Conservation (phyloP, 129 eudicot species). For the Flaveria linearis region DNA sequence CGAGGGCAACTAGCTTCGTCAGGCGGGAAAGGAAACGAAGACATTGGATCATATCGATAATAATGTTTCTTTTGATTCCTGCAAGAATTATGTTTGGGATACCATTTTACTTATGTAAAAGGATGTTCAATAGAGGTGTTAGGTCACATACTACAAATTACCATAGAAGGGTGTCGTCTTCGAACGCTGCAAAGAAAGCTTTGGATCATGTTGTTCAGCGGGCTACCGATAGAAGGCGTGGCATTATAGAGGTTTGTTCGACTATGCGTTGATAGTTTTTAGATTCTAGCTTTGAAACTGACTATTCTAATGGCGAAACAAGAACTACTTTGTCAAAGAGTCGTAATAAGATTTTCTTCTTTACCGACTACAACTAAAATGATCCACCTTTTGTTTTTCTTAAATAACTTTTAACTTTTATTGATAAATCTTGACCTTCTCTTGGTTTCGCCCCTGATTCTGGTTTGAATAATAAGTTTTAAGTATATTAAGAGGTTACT, state of each 20-base stretch:
- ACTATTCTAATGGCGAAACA: neutral
- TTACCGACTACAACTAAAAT: too few species aligned
- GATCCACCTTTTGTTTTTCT: neutral
- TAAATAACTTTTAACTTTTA: too few species aligned
- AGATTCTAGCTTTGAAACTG: conserved; percentile 3
- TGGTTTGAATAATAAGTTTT: neutral
- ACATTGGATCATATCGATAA: conserved; percentile 45
- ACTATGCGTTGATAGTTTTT: neutral
- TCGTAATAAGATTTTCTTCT: neutral
- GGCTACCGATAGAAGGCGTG: conserved; percentile 92
- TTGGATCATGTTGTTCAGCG: conserved; percentile 73
- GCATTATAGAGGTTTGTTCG: conserved; percentile 77
- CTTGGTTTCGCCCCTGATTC: neutral
- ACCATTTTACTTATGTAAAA: conserved; percentile 48
- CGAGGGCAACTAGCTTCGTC: conserved; percentile 57
- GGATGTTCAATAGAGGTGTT: conserved; percentile 37
- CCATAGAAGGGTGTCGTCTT: conserved; percentile 30
- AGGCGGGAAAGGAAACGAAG: conserved; percentile 49
- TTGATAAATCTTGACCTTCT: neutral
- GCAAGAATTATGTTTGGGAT: conserved; percentile 55
- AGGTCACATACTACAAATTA: conserved; percentile 19
- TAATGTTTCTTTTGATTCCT: conserved; percentile 71
- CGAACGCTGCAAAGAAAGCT: conserved; percentile 49
- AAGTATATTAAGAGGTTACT: neutral
- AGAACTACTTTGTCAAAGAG: neutral